Percentiles rank a stretch among this genome's conserved stretches.
Evolutionary conservation across 2,329 filamentous ascomycete genomes (phyloP).

Genomic region (Ilyonectria sp.): DNA sequence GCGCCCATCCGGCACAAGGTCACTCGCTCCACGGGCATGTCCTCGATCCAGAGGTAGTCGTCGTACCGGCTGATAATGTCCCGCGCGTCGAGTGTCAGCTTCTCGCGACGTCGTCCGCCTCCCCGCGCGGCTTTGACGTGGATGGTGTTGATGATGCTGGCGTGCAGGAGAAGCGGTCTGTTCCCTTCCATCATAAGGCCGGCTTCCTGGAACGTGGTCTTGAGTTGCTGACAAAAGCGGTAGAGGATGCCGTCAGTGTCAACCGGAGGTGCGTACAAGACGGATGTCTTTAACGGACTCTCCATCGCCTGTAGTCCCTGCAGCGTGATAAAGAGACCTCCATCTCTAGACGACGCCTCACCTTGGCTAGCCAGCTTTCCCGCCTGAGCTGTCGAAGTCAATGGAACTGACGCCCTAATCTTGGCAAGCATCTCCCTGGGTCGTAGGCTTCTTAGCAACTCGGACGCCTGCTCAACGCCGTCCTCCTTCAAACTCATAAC

Average conservation of each 20-base stretch:
- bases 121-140: slow-evolving; percentile 70
- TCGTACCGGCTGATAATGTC: slow-evolving; percentile 72
- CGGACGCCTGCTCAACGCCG: slow-evolving; percentile 60
- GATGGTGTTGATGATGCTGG: slow-evolving; percentile 88
- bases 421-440: slow-evolving; percentile 58
- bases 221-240: slow-evolving; percentile 71
- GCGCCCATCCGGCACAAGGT: slow-evolving; percentile 92
- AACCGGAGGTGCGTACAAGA: slow-evolving; percentile 75
- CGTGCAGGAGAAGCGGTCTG: slow-evolving; percentile 82
- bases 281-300: slow-evolving; percentile 66
- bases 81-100: slow-evolving; percentile 67
- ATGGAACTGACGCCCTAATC: slow-evolving; percentile 35
- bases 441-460: slow-evolving; percentile 56
- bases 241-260: slow-evolving; percentile 68
- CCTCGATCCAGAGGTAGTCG: slow-evolving; percentile 79
- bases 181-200: slow-evolving; percentile 71
- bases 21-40: slow-evolving; percentile 77
- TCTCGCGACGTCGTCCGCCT: slow-evolving; percentile 51
- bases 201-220: slow-evolving; percentile 66
- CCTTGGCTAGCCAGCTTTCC: slow-evolving; percentile 2
- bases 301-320: slow-evolving; percentile 76
- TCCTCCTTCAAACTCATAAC: slow-evolving; percentile 80
- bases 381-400: slow-evolving; percentile 4
- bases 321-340: slow-evolving; percentile 61
- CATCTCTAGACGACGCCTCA: slow-evolving; percentile 3